A percentile compares a stretch with the other conserved stretches of the same genome.
Evolutionary conservation across 257 asterid genomes (phyloP).

Genomic region (Euphrasia confusa): DNA sequence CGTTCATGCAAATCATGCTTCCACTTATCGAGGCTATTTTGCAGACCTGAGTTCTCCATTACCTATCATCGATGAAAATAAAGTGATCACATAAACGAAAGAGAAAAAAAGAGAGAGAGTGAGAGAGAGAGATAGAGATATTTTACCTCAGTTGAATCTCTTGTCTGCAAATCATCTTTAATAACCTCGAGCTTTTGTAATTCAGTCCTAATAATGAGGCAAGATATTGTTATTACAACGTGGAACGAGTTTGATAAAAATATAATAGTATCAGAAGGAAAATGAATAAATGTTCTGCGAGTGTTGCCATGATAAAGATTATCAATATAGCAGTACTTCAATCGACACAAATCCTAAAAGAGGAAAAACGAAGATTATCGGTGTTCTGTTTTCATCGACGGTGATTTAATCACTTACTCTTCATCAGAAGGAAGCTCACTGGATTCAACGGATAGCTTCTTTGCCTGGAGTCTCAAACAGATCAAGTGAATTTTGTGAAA

Average conservation of each 20-base stretch:
- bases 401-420: slow-evolving; percentile 63
- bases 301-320: too few species aligned
- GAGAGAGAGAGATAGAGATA: slow-evolving; percentile 8
- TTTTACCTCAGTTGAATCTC: slow-evolving; percentile 60
- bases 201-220: slow-evolving; percentile 50
- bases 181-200: slow-evolving; percentile 56
- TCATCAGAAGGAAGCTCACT: slow-evolving; percentile 57
- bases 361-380: neutral
- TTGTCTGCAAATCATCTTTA: slow-evolving; percentile 57
- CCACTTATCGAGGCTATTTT: slow-evolving; percentile 53
- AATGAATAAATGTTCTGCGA: too few species aligned
- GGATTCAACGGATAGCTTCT: slow-evolving; percentile 86
- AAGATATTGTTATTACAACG: slow-evolving; percentile 17
- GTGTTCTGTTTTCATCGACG: slow-evolving; percentile 21
- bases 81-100: slow-evolving; percentile 19
- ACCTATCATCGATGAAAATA: slow-evolving; percentile 38
- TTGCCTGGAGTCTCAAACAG: slow-evolving; percentile 50
- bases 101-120: slow-evolving; percentile 19
- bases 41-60: slow-evolving; percentile 46
- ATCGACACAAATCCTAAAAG: too few species aligned
- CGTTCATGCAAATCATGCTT: slow-evolving; percentile 67
- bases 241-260: slow-evolving; percentile 10
- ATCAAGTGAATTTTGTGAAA: slow-evolving; percentile 21
- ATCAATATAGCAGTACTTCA: too few species aligned
- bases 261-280: too few species aligned